Evolutionary conservation across 352 stramenopile genomes (phyloP), one percentile per base, ranked within the genome.

Genomic region (Globisporangium spiculum): DNA sequence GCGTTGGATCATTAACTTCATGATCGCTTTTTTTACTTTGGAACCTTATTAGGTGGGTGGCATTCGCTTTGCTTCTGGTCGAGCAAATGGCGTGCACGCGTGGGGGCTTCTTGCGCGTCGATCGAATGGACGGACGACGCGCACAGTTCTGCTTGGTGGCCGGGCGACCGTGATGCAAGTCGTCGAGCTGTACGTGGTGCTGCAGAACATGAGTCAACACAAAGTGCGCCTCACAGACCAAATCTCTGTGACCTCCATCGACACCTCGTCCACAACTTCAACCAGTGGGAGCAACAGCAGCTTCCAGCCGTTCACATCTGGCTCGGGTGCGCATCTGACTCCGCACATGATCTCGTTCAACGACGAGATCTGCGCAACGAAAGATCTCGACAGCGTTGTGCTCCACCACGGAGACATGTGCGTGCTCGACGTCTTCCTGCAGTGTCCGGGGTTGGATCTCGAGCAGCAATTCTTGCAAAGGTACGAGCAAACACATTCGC

Each of bases 71-170:
- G 77, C 81, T 18, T 72, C 74, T 7, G 79, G 75, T 30, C 69
- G 72, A 10, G 30, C 48, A 9, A 65, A 66, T 18, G 61, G 57
- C 20, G 55, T 88, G n/a, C 66, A 56, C 48, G 60, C 78, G 5
- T 89, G 81, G 81, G 76, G 71, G 1, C 60, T 81, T 34, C 70
- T 89, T 14, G 76, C 77, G 54, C 79, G 70, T 32, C 79, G 81
- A 2, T 89, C 81, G 1, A 89, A 89, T 36, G 81, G 81, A 20
- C 79, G 73, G 36, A 89, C 81, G 20, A 89, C 79, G 32, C 74
- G 81, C 4, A 83, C 81, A 0, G 79, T 89, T 30, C 58, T 89
- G 24, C 60, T 83, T 24, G 72, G 76, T 16, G 74, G 79, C 59
- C 76, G 76, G 46, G 74, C 78, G 9, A 72, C 75, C 0, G 79